Evolutionary conservation across 768 basidiomycete species (phyloP), one percentile per base, ranked within the genome.

Genomic region (Kwoniella newhampshirensis): DNA sequence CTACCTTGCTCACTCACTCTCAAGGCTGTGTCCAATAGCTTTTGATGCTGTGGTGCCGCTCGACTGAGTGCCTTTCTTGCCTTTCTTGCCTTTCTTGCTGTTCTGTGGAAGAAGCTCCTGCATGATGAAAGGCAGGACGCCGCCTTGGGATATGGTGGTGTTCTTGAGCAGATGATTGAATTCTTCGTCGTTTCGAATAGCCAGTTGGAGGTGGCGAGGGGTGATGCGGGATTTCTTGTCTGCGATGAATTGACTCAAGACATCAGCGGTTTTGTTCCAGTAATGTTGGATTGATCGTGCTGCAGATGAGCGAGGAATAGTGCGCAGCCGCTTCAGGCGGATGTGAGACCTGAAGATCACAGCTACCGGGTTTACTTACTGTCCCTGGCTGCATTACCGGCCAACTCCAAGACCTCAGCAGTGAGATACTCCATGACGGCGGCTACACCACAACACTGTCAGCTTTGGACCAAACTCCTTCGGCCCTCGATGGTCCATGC

Each of bases 351-450:
- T n/a, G n/a, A n/a, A n/a, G n/a, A n/a, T n/a, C n/a, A n/a, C n/a
- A n/a, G n/a, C n/a, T n/a, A n/a, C n/a, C 21, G 11, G 12, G 3
- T 35, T 18, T 7, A 63, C 80, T 86, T 85, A 79, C 87, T 84
- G 66, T 88, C 86, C 52, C 83, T 81, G 30, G 87, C 86, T 20
- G 84, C 77, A 66, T 77, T 76, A 49, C 89, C 90, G 46, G 89
- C 87, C 27, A 92, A 81, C 75, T 92, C 90, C 53, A 91, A 83
- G 74, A 92, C 87, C 76, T 92, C 91, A 26, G 89, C 90, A 54
- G 87, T 85, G 49, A 92, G 85, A 72, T 92, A 91, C 74, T 91
- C 90, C 46, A 91, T 84, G 45, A 89, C 87, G 3, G 88, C 88
- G 21, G 59, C 63, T 66, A 44, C n/a, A 44, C 9, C 44, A 12